Conservation (phyloP, 768 basidiomycete genomes). For the Boletus reticulatus region DNA sequence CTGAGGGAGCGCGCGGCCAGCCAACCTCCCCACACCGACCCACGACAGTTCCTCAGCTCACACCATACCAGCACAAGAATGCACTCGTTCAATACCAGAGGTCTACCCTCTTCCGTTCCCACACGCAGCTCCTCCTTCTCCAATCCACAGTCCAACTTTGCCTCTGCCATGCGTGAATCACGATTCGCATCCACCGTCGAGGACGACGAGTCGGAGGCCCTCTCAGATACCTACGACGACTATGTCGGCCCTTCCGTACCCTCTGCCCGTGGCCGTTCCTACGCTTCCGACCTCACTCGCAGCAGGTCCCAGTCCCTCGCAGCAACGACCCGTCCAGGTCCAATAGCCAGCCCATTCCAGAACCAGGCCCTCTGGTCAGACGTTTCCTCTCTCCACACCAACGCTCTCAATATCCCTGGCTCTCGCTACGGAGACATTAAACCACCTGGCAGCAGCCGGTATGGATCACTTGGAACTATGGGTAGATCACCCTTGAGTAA, state of each 20-base stretch:
- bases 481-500: constrained; percentile 57
- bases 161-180: constrained; percentile 62
- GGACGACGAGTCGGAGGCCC: constrained; percentile 71
- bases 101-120: constrained; percentile 50
- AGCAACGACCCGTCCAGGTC: constrained; percentile 49
- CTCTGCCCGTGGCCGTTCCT: constrained; percentile 52
- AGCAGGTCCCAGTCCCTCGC: constrained; percentile 79
- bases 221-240: constrained; percentile 62
- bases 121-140: constrained; percentile 72
- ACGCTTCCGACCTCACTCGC: constrained; percentile 60
- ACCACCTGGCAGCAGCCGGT: constrained; percentile 60
- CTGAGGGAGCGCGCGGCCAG: constrained; percentile 38
- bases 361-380: constrained; percentile 55
- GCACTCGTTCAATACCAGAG: constrained; percentile 40
- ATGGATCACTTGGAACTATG: constrained; percentile 56
- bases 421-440: constrained; percentile 60
- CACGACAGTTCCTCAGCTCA: too few relatives aligned
- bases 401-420: constrained; percentile 55
- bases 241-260: constrained; percentile 45
- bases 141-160: constrained; percentile 53
- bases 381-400: constrained; percentile 44
- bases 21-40: constrained; percentile 53
- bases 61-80: constrained; percentile 14
- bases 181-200: constrained; percentile 77
- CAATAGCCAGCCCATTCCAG: constrained; percentile 50